A percentile compares a stretch with the other conserved stretches of the same genome.
Conservation (phyloP, 108 stramenopile species). For the Parietichytrium sp. region DNA sequence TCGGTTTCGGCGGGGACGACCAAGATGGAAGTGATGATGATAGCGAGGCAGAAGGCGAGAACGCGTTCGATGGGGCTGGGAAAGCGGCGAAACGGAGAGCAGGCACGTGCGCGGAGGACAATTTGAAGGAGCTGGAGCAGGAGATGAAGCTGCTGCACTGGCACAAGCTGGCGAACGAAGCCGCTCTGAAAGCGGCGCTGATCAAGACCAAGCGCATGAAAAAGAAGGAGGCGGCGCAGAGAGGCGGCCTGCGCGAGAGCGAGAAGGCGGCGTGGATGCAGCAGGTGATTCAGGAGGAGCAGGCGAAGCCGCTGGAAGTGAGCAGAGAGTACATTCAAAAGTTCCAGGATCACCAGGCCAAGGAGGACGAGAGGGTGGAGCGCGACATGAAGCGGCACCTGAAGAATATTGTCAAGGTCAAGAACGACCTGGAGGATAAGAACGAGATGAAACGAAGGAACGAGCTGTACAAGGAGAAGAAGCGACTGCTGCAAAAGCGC, state of each 20-base stretch:
- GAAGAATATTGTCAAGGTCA: slow-evolving; percentile 45
- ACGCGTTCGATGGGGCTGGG: not conserved
- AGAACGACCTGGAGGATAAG: slow-evolving; percentile 39
- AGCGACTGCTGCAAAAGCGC: slow-evolving; percentile 31
- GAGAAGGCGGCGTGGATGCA: slow-evolving; percentile 60
- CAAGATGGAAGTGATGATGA: not conserved
- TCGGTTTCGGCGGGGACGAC: not conserved
- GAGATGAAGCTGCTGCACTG: slow-evolving; percentile 68
- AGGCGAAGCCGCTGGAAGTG: slow-evolving; percentile 58
- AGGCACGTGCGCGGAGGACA: not conserved
- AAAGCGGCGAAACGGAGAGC: slow-evolving; percentile 17
- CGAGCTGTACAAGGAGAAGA: slow-evolving; percentile 46
- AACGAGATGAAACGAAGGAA: not conserved
- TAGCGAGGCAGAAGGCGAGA: not conserved
- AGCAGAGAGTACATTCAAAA: slow-evolving; percentile 48
- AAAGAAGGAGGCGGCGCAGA: slow-evolving; percentile 18
- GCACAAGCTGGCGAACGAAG: slow-evolving; percentile 71
- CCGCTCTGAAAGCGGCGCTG: slow-evolving; percentile 66
- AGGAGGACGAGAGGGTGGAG: slow-evolving; percentile 48
- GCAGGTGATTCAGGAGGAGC: slow-evolving; percentile 61
- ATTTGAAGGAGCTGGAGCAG: slow-evolving; percentile 53
- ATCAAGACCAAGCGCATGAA: slow-evolving; percentile 60
- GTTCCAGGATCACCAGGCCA: slow-evolving; percentile 47
- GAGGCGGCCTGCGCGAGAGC: not conserved
- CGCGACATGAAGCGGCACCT: slow-evolving; percentile 57